Base-by-base conservation (phyloP, 106 monocot species). In the Triglochin maritima region DNA sequence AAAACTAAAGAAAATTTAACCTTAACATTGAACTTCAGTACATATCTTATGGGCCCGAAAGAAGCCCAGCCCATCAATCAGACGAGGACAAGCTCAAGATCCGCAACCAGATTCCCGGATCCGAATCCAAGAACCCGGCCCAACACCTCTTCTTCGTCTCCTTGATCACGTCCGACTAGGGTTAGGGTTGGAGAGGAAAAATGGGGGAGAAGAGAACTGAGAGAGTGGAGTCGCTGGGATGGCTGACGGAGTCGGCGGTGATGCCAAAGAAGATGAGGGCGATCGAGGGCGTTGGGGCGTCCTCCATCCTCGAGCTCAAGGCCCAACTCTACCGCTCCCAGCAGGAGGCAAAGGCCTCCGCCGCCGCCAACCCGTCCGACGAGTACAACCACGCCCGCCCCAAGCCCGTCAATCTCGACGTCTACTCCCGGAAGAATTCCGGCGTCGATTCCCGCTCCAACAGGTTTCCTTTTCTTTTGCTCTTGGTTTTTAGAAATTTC, bases 201-300 rank as follows among this genome's bases (percentile, higher is more conserved):
- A 29, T 29, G 54, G 50, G 7, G 16, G n/a, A 46, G 63, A 66
- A 57, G 67, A 69, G 52, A 62, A 67, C 51, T 60, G 63, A 59
- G 82, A 70, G 63, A 63, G 56, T 55, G 63, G 92, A 88, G 65
- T 96, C 95, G 60, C 71, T 96, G 68, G 95, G 95, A 82, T 96
- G 95, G 95, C 78, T 96, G 66, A 96, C 95, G 72, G 95, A 96
- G 66, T 96, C 95, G 45, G 47, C 83, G 54, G 70, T 96, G 71
- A 96, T 96, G 90, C 95, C 95, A 55, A 90, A 84, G 85, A 90
- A 96, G 78, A 85, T 79, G 78, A 85, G 78, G 71, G 85, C 87
- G 4, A 96, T 96, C 75, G 87, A 90, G 67, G 90, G 95, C 49
- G 95, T 96, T 3, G 87, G 95, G 50, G 85, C 95, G 4, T 73